Conservation (phyloP, 345 rosid genomes). For the Toxicodendron radicans region DNA sequence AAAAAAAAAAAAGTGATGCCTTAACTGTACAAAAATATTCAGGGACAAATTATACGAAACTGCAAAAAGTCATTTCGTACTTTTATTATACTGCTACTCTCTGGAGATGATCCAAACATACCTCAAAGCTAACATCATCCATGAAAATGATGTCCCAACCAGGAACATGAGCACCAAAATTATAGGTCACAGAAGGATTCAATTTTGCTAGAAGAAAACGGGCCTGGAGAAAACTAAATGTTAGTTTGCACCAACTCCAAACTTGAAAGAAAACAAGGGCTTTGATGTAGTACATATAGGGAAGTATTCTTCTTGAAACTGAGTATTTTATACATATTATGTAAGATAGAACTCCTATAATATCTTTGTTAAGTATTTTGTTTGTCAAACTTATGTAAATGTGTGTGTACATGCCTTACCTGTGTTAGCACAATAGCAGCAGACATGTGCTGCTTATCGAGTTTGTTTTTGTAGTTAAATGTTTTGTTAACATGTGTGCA, state of each 20-base stretch:
- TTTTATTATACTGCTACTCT: slow-evolving; percentile 73
- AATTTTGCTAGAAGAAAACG: slow-evolving; percentile 92
- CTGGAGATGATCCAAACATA: slow-evolving; percentile 91
- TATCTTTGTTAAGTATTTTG: no score
- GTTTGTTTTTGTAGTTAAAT: no score
- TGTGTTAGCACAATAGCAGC: no score
- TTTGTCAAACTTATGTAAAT: no score
- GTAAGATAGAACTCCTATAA: not conserved
- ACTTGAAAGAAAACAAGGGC: not conserved
- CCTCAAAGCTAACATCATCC: slow-evolving; percentile 91
- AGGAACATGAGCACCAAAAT: slow-evolving; percentile 37
- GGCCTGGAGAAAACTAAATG: slow-evolving; percentile 51
- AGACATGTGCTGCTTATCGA: no score
- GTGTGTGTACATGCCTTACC: no score
- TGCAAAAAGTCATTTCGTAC: not conserved
- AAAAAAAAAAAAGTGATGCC: slow-evolving; percentile 3
- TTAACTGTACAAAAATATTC: slow-evolving; percentile 26
- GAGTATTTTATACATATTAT: not conserved
- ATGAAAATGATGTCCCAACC: slow-evolving; percentile 77
- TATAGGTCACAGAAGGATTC: slow-evolving; percentile 80
- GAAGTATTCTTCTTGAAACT: not conserved
- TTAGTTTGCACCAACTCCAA: not conserved
- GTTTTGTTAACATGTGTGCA: no score
- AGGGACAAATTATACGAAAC: slow-evolving; percentile 22
- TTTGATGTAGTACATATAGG: not conserved